These are phyloP conservation scores for Apiotrichum sp. DNA, from an alignment of 1,284 basidiomycete species.

Conservation along the genomic window DNA sequence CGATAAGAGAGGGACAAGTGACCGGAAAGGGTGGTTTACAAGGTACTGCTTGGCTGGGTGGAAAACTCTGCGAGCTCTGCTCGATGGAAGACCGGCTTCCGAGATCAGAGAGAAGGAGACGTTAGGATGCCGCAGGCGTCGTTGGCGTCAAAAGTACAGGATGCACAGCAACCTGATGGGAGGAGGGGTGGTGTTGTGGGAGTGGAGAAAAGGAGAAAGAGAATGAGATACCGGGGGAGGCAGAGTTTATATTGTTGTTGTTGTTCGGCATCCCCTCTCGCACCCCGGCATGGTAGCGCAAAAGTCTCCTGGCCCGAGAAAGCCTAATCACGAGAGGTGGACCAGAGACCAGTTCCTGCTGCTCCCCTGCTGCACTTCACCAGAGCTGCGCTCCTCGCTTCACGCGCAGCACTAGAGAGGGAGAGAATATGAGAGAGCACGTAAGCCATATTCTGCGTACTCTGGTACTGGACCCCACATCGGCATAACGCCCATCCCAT, in stretches of 20 bases:
- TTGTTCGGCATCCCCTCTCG: too few relatives aligned
- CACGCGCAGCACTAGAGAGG: too few relatives aligned
- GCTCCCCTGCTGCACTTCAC: too few relatives aligned
- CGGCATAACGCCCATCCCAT: too few relatives aligned
- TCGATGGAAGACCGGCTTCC: constrained; percentile 16
- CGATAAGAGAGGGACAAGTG: background rate
- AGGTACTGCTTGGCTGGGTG: background rate
- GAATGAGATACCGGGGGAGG: background rate
- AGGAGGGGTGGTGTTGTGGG: constrained; percentile 1
- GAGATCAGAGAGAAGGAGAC: constrained; percentile 6
- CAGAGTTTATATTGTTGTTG: background rate
- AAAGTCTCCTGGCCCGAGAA: too few relatives aligned
- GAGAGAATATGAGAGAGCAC: too few relatives aligned
- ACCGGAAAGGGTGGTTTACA: constrained; percentile 1
- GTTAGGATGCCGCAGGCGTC: background rate
- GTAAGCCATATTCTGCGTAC: too few relatives aligned
- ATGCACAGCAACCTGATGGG: constrained; percentile 10
- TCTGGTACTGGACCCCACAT: too few relatives aligned
- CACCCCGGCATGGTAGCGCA: too few relatives aligned
- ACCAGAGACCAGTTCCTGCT: too few relatives aligned
- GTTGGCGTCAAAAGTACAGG: background rate
- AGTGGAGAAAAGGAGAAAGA: background rate
- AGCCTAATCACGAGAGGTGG: too few relatives aligned
- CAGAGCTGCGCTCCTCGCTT: too few relatives aligned
- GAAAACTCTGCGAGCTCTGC: background rate